Evolutionary conservation across 169 alveolate genomes (phyloP).

Genomic region (Cyclospora cayetanensis): DNA sequence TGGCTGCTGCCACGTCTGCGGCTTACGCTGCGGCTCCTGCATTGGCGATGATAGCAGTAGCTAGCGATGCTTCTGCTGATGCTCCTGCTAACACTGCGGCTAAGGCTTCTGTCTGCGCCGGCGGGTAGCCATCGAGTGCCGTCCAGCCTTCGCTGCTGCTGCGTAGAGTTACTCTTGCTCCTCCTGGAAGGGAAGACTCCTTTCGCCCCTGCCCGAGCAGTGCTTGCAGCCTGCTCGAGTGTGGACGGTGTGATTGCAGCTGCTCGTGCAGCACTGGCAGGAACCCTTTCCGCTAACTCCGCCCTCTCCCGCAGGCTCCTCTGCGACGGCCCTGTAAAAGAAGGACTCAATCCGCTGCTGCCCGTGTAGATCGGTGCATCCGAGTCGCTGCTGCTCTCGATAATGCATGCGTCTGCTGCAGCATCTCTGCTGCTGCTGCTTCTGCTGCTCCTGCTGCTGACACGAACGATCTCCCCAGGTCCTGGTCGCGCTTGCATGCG

Average conservation of each 20-base stretch:
- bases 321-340: not conserved
- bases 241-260: not conserved
- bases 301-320: not conserved
- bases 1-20: not conserved
- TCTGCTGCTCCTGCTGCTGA: constrained; percentile 43
- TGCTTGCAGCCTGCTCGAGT: not conserved
- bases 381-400: constrained; percentile 28
- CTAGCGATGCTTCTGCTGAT: constrained; percentile 1
- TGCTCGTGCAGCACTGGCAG: not conserved
- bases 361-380: no score
- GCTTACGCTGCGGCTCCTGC: not conserved
- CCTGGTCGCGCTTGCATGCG: not conserved
- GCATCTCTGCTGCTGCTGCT: constrained; percentile 28
- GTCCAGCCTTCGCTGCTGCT: not conserved
- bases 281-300: not conserved
- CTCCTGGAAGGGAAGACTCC: not conserved
- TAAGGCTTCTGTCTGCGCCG: not conserved
- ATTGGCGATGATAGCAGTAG: not conserved
- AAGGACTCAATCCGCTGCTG: no score
- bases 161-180: constrained; percentile 18
- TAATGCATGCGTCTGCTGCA: constrained; percentile 16
- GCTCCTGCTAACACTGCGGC: constrained; percentile 3
- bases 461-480: not conserved
- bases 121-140: not conserved
- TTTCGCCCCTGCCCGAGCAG: not conserved